A percentile compares a stretch with the other conserved stretches of the same genome.
These are phyloP conservation scores for sunflower (Helianthus annuus) DNA, from an alignment of 129 eudicot genomes.

Conservation along the genomic window HanXRQr2.0-SUNRISE NC_035435.2:15850564-15851063, in stretches of 20 bases:
- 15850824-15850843: neutral
- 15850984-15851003: too few relatives aligned
- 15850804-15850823: neutral
- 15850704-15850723: neutral
- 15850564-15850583: neutral
- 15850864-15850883: neutral
- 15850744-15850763: neutral
- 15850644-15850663: slow-evolving; percentile 14
- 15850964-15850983: too few relatives aligned
- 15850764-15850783: neutral
- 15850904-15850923: neutral
- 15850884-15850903: neutral
- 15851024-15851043: too few relatives aligned
- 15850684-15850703: neutral
- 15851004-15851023: too few relatives aligned
- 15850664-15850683: neutral
- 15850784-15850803: slow-evolving; percentile 11
- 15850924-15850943: neutral
- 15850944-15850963: too few relatives aligned
- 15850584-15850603: neutral
- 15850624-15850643: neutral
- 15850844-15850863: slow-evolving; percentile 7
- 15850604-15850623: neutral
- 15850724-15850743: too few relatives aligned
- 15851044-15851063: too few relatives aligned